Conservation (phyloP, 2,329 filamentous ascomycete species). For the Talaromyces sp. region DNA sequence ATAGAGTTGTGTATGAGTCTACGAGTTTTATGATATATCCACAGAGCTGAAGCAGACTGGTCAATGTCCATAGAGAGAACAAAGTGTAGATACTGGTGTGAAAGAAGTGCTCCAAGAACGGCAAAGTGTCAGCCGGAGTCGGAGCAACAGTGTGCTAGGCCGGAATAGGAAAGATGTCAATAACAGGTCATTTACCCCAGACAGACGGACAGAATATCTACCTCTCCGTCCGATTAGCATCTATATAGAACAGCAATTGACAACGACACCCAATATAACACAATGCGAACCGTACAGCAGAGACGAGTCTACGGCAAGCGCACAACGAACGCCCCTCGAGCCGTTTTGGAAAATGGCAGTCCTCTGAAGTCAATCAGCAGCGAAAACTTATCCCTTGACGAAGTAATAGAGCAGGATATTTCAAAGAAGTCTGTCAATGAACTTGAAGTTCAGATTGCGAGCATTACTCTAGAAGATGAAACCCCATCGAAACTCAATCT, state of each 20-base stretch:
- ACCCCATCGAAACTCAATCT: background rate
- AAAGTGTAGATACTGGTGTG: no score
- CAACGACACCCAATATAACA: background rate
- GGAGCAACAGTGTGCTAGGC: conserved; percentile 6
- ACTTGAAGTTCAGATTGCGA: conserved; percentile 26
- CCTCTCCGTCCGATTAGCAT: background rate
- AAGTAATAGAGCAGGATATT: conserved; percentile 13
- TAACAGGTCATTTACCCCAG: background rate
- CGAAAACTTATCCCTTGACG: background rate
- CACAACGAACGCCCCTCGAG: conserved; percentile 17
- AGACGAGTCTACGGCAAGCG: conserved; percentile 20
- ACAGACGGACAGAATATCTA: background rate
- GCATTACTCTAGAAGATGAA: conserved; percentile 23
- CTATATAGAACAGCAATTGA: background rate
- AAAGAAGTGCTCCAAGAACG: background rate
- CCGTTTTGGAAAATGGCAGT: conserved; percentile 19
- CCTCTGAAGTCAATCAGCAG: conserved; percentile 5
- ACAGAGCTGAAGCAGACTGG: background rate
- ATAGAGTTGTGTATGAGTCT: background rate
- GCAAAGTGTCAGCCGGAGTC: background rate
- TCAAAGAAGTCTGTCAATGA: conserved; percentile 23
- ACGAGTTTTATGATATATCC: background rate
- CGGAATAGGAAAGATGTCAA: conserved; percentile 13
- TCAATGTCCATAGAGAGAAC: background rate
- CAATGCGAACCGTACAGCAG: conserved; percentile 13